A percentile compares a stretch with the other conserved stretches of the same genome.
Conservation (phyloP, 305 asterid species). For the Andrographis paniculata region DNA sequence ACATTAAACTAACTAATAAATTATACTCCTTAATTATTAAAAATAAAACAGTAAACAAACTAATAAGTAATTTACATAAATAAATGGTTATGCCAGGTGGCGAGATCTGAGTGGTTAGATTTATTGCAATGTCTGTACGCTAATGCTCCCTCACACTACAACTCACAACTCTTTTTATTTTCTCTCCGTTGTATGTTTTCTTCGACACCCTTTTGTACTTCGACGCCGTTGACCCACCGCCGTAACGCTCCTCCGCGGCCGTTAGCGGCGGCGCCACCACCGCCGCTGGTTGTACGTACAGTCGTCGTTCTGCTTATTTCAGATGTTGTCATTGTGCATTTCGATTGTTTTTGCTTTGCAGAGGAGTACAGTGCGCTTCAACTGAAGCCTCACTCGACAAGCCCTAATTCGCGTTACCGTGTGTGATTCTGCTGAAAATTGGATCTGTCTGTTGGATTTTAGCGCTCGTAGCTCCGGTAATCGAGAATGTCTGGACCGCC, state of each 20-base stretch:
- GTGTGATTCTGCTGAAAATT: conserved; percentile 7
- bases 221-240: conserved; percentile 1
- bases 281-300: no score
- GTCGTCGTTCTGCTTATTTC: no score
- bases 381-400: conserved; percentile 9
- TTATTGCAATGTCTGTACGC: conserved; percentile 5
- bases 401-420: conserved; percentile 14
- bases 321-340: no score
- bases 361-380: no score
- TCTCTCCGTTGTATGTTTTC: not conserved
- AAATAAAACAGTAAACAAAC: no score
- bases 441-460: conserved; percentile 2
- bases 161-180: no score
- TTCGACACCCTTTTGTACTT: conserved; percentile 3
- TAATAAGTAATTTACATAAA: no score
- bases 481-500: conserved; percentile 48
- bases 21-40: no score
- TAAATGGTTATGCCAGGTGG: conserved; percentile 1
- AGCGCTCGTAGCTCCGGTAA: conserved; percentile 5
- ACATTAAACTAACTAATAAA: no score
- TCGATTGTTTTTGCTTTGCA: no score
- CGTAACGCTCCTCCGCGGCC: no score
- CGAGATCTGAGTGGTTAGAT: conserved; percentile 16
- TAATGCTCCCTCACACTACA: not conserved
- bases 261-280: no score